Conservation (phyloP, 768 basidiomycete genomes). For the Cystobasidium onofrii region DNA sequence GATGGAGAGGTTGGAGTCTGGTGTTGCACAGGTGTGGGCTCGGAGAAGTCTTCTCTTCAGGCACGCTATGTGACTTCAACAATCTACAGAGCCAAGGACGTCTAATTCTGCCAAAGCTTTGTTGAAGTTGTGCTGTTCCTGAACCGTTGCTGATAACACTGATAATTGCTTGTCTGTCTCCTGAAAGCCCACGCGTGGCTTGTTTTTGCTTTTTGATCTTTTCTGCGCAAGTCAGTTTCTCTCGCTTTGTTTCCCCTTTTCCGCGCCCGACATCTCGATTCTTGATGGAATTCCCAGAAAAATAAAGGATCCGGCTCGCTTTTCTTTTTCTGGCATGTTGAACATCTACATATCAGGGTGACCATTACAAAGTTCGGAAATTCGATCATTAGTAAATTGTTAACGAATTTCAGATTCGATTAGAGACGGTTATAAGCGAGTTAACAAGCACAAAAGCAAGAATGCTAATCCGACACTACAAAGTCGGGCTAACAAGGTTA, state of each 20-base stretch:
- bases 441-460: too few species aligned
- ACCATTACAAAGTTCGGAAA: not conserved
- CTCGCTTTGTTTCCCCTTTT: not conserved
- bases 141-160: not conserved
- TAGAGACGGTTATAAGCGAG: not conserved
- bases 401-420: not conserved
- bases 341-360: not conserved
- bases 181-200: not conserved
- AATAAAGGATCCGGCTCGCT: too few species aligned
- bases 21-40: too few species aligned
- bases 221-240: not conserved
- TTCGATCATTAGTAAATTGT: not conserved
- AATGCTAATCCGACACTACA: too few species aligned
- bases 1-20: too few species aligned
- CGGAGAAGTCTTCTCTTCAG: too few species aligned
- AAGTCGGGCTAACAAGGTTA: too few species aligned
- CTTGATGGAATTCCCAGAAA: too few species aligned
- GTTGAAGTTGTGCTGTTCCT: too few species aligned
- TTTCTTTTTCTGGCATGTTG: not conserved
- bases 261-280: not conserved
- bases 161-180: not conserved
- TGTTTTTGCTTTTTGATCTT: constrained; percentile 2
- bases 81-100: too few species aligned
- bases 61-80: too few species aligned
- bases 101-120: too few species aligned